Evolutionary conservation across 2,329 filamentous ascomycete genomes (phyloP).

Genomic region (Aspergillus tanneri): DNA sequence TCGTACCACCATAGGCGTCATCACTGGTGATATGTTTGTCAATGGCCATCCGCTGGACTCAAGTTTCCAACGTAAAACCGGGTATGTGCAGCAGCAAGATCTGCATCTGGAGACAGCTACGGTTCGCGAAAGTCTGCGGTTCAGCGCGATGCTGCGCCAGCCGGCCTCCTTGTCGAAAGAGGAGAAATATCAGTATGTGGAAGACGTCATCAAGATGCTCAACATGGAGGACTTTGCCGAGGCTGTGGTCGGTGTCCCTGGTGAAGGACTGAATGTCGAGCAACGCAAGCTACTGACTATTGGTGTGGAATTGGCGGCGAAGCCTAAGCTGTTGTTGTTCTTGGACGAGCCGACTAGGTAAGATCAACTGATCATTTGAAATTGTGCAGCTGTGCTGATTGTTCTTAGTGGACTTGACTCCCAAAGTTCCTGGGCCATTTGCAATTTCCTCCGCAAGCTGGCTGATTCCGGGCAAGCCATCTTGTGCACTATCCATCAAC

Average conservation of each 20-base stretch:
- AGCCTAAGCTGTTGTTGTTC: conserved; percentile 81
- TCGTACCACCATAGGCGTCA: conserved; percentile 80
- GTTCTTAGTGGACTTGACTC: conserved; percentile 71
- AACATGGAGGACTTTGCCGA: conserved; percentile 88
- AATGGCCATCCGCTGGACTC: conserved; percentile 67
- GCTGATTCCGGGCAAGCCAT: conserved; percentile 84
- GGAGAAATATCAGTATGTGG: conserved; percentile 82
- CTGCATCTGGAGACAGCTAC: conserved; percentile 80
- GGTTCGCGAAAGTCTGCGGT: conserved; percentile 81
- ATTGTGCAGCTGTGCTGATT: not conserved
- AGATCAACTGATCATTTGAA: not conserved
- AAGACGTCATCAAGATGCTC: conserved; percentile 81
- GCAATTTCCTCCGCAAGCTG: conserved; percentile 78
- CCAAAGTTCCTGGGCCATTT: conserved; percentile 87
- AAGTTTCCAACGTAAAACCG: conserved; percentile 36
- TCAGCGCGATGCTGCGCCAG: conserved; percentile 81
- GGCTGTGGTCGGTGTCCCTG: conserved; percentile 81
- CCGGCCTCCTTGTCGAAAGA: conserved; percentile 65
- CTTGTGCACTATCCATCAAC: conserved; percentile 91
- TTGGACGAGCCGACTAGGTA: conserved; percentile 81
- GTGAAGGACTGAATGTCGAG: conserved; percentile 66
- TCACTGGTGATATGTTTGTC: conserved; percentile 80
- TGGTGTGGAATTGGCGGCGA: conserved; percentile 87
- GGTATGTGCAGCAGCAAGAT: conserved; percentile 78
- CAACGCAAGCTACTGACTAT: conserved; percentile 77